These are phyloP conservation scores for Escallonia rubra DNA, from an alignment of 129 eudicot genomes.

Conservation along the genomic window DNA sequence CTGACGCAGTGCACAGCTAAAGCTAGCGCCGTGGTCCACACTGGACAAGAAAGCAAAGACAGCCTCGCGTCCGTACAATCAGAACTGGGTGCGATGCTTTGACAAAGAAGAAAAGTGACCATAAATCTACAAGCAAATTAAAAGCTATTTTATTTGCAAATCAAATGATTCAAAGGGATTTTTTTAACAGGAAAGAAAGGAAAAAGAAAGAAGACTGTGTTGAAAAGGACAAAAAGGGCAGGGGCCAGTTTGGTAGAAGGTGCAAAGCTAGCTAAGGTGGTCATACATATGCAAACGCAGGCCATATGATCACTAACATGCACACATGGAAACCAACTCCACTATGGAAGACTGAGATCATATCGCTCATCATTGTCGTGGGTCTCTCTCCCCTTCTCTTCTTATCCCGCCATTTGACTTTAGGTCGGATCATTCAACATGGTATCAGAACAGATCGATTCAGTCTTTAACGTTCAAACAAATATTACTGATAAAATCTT, in stretches of 20 bases:
- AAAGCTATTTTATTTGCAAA: background rate
- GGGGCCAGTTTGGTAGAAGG: slow-evolving; percentile 17
- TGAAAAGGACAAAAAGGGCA: slow-evolving; percentile 27
- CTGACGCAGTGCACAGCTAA: background rate
- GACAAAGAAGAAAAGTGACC: slow-evolving; percentile 25
- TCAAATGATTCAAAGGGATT: background rate
- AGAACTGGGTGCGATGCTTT: slow-evolving; percentile 18
- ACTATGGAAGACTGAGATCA: slow-evolving; percentile 1
- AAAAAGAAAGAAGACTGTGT: background rate
- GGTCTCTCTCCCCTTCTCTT: background rate
- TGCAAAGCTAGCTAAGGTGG: slow-evolving; percentile 1
- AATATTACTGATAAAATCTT: too few species aligned
- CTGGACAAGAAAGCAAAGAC: background rate
- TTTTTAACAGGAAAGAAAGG: too few species aligned
- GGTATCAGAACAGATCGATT: too few species aligned
- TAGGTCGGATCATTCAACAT: background rate
- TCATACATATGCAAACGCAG: slow-evolving; percentile 9
- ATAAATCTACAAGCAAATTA: background rate
- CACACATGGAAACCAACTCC: slow-evolving; percentile 37
- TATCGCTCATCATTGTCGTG: slow-evolving; percentile 18
- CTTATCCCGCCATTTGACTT: background rate
- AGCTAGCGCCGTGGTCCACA: slow-evolving; percentile 3
- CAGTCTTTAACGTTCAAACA: background rate
- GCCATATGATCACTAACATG: slow-evolving; percentile 17
- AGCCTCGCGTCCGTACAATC: slow-evolving; percentile 17